phyloP scores from a whole-genome alignment of 495 filamentous ascomycete genomes.

The Bacidia gigantensis region DNA sequence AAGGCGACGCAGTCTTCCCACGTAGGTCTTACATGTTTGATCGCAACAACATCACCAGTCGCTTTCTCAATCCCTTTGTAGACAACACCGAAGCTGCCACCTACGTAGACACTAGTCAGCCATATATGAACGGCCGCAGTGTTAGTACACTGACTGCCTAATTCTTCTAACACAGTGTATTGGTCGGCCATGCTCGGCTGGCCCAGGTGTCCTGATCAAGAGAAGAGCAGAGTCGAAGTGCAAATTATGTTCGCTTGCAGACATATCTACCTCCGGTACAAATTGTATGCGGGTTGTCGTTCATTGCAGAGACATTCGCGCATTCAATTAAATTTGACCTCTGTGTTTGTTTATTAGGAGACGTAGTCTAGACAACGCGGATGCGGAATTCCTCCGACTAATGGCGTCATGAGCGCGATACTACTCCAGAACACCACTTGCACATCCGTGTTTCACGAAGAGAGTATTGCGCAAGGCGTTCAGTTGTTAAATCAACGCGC shows the following conservation, averaged over 20 bases:
- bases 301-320: background rate
- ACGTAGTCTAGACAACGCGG: too few relatives aligned
- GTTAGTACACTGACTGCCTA: constrained; percentile 56
- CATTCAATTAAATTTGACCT: too few relatives aligned
- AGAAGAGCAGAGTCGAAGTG: background rate
- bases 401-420: too few relatives aligned
- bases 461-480: too few relatives aligned
- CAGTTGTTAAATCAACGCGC: too few relatives aligned
- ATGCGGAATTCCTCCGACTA: too few relatives aligned
- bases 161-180: constrained; percentile 84
- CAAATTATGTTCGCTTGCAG: background rate
- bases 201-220: constrained; percentile 26
- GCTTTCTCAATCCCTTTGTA: constrained; percentile 85
- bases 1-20: constrained; percentile 13
- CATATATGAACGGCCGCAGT: background rate
- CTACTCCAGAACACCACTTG: too few relatives aligned
- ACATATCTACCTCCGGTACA: background rate
- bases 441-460: too few relatives aligned
- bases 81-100: constrained; percentile 90
- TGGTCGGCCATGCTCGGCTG: constrained; percentile 59
- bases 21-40: constrained; percentile 70
- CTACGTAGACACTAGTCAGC: constrained; percentile 25
- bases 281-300: background rate
- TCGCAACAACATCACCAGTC: constrained; percentile 79
- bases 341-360: too few relatives aligned